These are phyloP conservation scores for Platismatia glauca DNA, from an alignment of 495 filamentous ascomycete genomes.

Conservation along the genomic window DNA sequence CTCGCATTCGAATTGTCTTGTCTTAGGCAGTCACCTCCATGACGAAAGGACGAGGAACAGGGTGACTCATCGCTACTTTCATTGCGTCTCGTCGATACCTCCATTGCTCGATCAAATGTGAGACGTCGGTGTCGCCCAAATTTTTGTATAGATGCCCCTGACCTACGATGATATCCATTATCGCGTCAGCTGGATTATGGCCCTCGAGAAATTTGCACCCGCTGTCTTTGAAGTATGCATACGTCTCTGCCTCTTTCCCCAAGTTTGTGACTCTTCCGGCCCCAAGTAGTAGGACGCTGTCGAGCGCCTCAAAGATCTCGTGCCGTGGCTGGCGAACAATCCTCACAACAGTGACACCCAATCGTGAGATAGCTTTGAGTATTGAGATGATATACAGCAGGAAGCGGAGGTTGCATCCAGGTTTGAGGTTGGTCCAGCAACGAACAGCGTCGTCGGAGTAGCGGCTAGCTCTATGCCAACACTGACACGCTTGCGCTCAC, in stretches of 20 bases:
- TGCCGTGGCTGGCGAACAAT: constrained; percentile 68
- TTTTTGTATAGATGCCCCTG: constrained; percentile 38
- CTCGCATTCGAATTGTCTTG: constrained; percentile 36
- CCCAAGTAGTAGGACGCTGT: constrained; percentile 37
- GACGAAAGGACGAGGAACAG: constrained; percentile 12
- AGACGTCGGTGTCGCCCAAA: constrained; percentile 35
- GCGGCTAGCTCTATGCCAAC: constrained; percentile 68
- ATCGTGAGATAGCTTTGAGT: constrained; percentile 69
- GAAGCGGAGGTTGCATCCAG: constrained; percentile 56
- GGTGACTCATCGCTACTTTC: background rate
- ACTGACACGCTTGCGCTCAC: constrained; percentile 64
- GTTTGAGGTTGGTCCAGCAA: constrained; percentile 58
- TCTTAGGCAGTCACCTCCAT: constrained; percentile 22
- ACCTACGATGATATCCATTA: constrained; percentile 45
- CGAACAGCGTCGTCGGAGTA: constrained; percentile 56
- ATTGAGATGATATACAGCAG: constrained; percentile 65
- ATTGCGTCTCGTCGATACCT: constrained; percentile 15
- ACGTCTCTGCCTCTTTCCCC: constrained; percentile 30
- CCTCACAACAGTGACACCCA: constrained; percentile 71
- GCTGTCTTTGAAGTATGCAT: constrained; percentile 36
- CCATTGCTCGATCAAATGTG: constrained; percentile 36
- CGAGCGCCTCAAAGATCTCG: constrained; percentile 42
- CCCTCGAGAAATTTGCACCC: constrained; percentile 37
- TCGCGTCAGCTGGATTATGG: constrained; percentile 38
- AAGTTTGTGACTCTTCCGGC: constrained; percentile 39